A percentile compares a stretch with the other conserved stretches of the same genome.
These are phyloP conservation scores for Globisporangium sylvaticum DNA, from an alignment of 352 stramenopile species.

Conservation along the genomic window DNA sequence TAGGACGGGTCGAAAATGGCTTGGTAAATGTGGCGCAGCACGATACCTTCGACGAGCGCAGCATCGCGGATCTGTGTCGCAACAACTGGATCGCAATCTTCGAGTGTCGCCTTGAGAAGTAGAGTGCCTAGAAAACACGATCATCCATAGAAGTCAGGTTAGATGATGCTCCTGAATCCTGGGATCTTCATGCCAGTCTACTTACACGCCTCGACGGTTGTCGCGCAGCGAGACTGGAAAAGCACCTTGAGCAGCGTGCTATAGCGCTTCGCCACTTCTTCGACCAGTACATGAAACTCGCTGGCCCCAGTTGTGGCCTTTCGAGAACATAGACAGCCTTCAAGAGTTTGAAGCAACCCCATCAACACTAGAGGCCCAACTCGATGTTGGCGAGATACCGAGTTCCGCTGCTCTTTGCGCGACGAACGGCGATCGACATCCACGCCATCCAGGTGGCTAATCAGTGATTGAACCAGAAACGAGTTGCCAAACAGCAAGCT, in stretches of 20 bases:
- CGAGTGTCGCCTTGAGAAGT: slow-evolving; percentile 89
- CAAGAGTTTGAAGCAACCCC: slow-evolving; percentile 88
- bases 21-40: slow-evolving; percentile 92
- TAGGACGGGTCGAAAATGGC: slow-evolving; percentile 91
- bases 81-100: slow-evolving; percentile 80
- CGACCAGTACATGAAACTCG: slow-evolving; percentile 63
- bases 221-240: slow-evolving; percentile 87
- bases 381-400: slow-evolving; percentile 11
- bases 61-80: slow-evolving; percentile 87
- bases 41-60: slow-evolving; percentile 89
- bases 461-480: slow-evolving; percentile 60
- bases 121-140: slow-evolving; percentile 78
- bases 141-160: neutral
- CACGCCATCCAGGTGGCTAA: slow-evolving; percentile 56
- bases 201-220: slow-evolving; percentile 78
- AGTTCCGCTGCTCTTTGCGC: slow-evolving; percentile 17
- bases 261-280: slow-evolving; percentile 72
- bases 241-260: slow-evolving; percentile 82
- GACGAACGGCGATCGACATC: slow-evolving; percentile 28
- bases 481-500: slow-evolving; percentile 67
- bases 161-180: neutral
- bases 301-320: slow-evolving; percentile 78
- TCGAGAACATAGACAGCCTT: slow-evolving; percentile 87
- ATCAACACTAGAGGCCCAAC: slow-evolving; percentile 88
- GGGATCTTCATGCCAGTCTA: slow-evolving; percentile 8